Conservation (phyloP, 23 red algal genomes). For the Gracilaria domingensis region DNA sequence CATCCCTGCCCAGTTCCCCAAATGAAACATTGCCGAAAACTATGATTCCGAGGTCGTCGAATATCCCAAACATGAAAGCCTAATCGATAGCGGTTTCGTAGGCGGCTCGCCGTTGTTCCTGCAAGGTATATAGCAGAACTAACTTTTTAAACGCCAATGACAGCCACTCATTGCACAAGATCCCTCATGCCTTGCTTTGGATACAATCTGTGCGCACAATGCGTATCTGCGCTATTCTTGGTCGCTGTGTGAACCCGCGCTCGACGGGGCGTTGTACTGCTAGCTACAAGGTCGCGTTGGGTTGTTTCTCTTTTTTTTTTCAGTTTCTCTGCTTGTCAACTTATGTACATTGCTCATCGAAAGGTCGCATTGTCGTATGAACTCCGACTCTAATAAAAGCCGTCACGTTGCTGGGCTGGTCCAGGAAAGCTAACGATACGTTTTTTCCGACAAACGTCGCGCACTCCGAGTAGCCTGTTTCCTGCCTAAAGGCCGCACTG, state of each 20-base stretch:
- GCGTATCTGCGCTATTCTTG: no score
- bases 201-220: no score
- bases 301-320: not conserved
- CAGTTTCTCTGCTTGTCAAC: not conserved
- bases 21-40: conserved; percentile 2
- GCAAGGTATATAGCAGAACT: no score
- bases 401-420: not conserved
- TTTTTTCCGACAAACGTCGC: conserved; percentile 18
- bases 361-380: not conserved
- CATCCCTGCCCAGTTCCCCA: not conserved
- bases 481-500: conserved; percentile 38
- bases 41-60: not conserved
- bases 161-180: no score
- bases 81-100: not conserved
- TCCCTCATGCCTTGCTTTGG: no score
- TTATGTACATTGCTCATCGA: conserved; percentile 15
- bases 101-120: no score
- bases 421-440: conserved; percentile 5
- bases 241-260: no score
- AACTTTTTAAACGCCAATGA: not conserved
- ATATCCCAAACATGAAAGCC: not conserved
- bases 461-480: conserved; percentile 14
- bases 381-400: not conserved
- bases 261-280: no score
- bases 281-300: not conserved